Evolutionary conservation across 1,139 yeast genomes (phyloP), one percentile per base, ranked within the genome.

Genomic region (Pichia sp.): DNA sequence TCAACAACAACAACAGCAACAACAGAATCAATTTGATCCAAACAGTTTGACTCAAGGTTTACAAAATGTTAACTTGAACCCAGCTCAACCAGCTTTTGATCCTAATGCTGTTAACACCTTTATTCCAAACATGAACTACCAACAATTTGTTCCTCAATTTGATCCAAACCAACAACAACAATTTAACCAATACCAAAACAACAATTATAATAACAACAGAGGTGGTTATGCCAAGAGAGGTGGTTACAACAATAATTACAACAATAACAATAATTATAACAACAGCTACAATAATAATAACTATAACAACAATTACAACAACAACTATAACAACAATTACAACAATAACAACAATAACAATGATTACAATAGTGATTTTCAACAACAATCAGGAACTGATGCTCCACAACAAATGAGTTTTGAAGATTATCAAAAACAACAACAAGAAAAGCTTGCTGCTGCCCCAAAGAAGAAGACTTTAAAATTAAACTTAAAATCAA

Each of bases 351-450:
- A 38, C 37, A 48, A 42, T 54, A 54, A 49, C 34, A 34, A 47
- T 21, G 24, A 41, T 20, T 30, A 33, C 18, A 23, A 33, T 32
- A 28, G 40, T 28, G 34, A 43, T 39, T 33, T 51, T 49, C 35
- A 51, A 52, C 53, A 49, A 52, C 47, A 45, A 48, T 28, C 44
- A 48, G 45, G 38, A 25, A 35, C 38, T 8, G 40, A 40, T 11
- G 46, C 43, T n/a, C 52, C 68, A n/a, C 69, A 67, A 46, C 93
- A 91, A 40, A 80, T 86, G 88, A 78, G 94, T 30, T 72, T 88
- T 55, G 95, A 88, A 44, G 95, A 88, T 58, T 87, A 80, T 66
- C 85, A 86, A 64, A 82, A 81, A 60, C 81, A 80, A 62, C 76
- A 80, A 59, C 66, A 70, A 47, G 68, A 65, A 34, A 52, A 42